phyloP scores from a whole-genome alignment of 805 yeast species.

The Kodamaea neixiangensis region DNA sequence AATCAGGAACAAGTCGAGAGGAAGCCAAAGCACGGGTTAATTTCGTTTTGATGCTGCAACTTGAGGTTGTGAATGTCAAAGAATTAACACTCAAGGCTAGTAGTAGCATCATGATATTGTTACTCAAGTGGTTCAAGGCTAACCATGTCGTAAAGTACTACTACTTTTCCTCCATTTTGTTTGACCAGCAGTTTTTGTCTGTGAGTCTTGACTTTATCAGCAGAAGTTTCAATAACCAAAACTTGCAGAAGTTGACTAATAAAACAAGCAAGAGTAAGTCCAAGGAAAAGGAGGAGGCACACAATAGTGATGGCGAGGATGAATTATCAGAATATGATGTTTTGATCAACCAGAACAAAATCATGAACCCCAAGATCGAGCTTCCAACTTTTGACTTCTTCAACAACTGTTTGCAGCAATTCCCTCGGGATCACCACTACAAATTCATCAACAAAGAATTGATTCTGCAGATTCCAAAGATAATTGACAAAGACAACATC shows the following conservation, averaged over 20 bases:
- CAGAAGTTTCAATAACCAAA: slow-evolving; percentile 37
- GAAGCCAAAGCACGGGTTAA: slow-evolving; percentile 23
- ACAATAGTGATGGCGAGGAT: slow-evolving; percentile 10
- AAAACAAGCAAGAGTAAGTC: slow-evolving; percentile 10
- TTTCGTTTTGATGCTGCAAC: slow-evolving; percentile 36
- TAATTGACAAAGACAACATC: slow-evolving; percentile 27
- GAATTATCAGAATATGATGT: slow-evolving; percentile 31
- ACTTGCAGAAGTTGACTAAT: slow-evolving; percentile 26
- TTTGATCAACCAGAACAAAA: slow-evolving; percentile 37
- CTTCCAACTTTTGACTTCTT: slow-evolving; percentile 39
- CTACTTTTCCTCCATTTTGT: slow-evolving; percentile 66
- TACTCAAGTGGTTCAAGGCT: slow-evolving; percentile 76
- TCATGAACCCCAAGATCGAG: slow-evolving; percentile 39
- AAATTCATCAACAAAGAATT: slow-evolving; percentile 32
- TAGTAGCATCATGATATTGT: slow-evolving; percentile 49
- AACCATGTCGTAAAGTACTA: slow-evolving; percentile 81
- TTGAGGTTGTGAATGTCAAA: slow-evolving; percentile 60
- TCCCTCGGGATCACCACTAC: slow-evolving; percentile 17
- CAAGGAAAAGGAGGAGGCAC: slow-evolving; percentile 3
- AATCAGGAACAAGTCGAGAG: slow-evolving; percentile 2
- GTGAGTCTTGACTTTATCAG: slow-evolving; percentile 34
- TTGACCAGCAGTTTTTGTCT: slow-evolving; percentile 64
- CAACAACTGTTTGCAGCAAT: slow-evolving; percentile 31
- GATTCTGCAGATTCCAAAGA: slow-evolving; percentile 29
- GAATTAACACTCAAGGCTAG: slow-evolving; percentile 63